Base-by-base conservation (phyloP, 768 basidiomycete genomes). In the Terana coerulea region DNA sequence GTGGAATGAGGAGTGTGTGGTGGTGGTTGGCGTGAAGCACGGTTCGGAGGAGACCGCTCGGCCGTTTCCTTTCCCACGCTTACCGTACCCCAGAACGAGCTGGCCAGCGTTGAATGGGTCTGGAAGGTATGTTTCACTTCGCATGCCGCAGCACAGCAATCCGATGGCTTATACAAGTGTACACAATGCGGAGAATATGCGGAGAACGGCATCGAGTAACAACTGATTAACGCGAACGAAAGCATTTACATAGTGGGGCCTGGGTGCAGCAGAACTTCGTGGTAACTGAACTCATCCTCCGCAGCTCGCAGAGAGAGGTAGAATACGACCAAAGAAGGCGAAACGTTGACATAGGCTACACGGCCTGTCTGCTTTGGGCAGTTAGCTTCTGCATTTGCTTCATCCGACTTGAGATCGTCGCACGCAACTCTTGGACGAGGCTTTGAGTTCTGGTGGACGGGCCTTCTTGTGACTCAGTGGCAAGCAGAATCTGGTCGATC, bases 401-500 rank as follows among this genome's bases (percentile, higher is more conserved):
- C 53, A 87, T 70, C 34, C 84, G 80, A 56, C 76, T 81, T 43
- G 75, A 75, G 49, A 90, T 70, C 52, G 86, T 81, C 34, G 71
- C 71, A 53, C 80, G 77, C 52, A 91, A 67, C 54, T 78, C 75
- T 28, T 72, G 65, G 41, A 83, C 72, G 26, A 75, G 68, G 6
- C 42, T 53, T 40, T 63, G 66, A 22, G 68, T 69, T 36, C 72
- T 73, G 11, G 75, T 51, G 19, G 80, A 76, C 45, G 80, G 63
- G 31, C 75, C 73, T 30, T 75, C 72, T 59, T 79, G 76, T 7
- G 75, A 68, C 52, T 77, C 75, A 9, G 84, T 80, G 12, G 84
- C 83, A 21, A 75, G 74, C 25, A 93, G 74, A 30, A 93, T 85
- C 67, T 91, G 86, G 67, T 94, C 91, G 56, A 94, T 79, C 49